phyloP scores from a whole-genome alignment of 495 filamentous ascomycete species.

The Penicillium atrosanguineum region DNA sequence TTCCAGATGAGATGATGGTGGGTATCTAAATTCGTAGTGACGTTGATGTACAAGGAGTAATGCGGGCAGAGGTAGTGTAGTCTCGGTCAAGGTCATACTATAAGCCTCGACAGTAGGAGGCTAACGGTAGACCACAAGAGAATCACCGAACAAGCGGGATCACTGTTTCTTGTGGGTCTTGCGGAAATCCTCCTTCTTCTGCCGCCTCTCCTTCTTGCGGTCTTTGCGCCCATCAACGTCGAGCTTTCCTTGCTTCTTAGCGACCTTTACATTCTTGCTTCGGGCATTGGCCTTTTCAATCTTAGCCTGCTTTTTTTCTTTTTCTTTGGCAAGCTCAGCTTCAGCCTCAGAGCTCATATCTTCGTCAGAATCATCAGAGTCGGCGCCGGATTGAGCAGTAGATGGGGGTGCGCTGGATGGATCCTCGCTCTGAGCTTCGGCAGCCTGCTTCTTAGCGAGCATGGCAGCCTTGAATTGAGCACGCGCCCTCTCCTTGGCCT shows the following conservation, averaged over 20 bases:
- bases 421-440: constrained; percentile 13
- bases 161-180: constrained; percentile 25
- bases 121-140: neutral
- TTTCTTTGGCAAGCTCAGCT: neutral
- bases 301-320: constrained; percentile 26
- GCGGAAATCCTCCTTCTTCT: constrained; percentile 37
- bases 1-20: neutral
- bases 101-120: neutral
- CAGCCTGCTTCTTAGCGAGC: constrained; percentile 33
- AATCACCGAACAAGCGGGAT: neutral
- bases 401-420: constrained; percentile 15
- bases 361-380: constrained; percentile 24
- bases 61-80: neutral
- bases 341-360: constrained; percentile 14
- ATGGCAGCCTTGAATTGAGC: constrained; percentile 49
- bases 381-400: constrained; percentile 25
- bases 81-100: neutral
- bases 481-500: constrained; percentile 51
- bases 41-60: neutral
- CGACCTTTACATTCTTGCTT: constrained; percentile 3
- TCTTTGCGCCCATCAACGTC: constrained; percentile 27
- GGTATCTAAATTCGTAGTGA: neutral
- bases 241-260: constrained; percentile 29
- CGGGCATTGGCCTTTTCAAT: constrained; percentile 15
- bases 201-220: constrained; percentile 34